Conservation (phyloP, 164 flowering plant genomes). For the Amborella trichopoda region DNA sequence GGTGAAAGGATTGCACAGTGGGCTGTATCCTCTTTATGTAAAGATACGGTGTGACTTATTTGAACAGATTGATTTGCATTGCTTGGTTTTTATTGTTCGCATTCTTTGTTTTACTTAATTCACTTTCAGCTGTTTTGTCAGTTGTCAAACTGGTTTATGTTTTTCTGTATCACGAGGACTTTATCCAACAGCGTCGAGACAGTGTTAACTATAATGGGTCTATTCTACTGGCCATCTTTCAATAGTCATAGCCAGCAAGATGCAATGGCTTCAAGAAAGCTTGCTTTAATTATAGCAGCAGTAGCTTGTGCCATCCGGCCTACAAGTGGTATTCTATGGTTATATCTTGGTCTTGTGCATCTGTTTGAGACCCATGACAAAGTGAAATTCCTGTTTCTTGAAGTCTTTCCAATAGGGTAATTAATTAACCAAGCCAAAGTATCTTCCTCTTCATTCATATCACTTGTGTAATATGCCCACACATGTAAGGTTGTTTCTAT, state of each 20-base stretch:
- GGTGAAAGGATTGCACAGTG: slow-evolving; percentile 54
- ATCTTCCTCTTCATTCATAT: too few species aligned
- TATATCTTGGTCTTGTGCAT: slow-evolving; percentile 77
- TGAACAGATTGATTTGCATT: neutral
- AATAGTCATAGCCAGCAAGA: slow-evolving; percentile 22
- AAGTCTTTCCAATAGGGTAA: slow-evolving; percentile 75
- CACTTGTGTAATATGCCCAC: too few species aligned
- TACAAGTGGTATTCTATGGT: slow-evolving; percentile 87
- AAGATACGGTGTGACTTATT: neutral
- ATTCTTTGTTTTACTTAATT: slow-evolving; percentile 10
- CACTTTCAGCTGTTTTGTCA: slow-evolving; percentile 61
- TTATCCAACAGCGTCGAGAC: slow-evolving; percentile 84
- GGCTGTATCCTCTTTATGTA: slow-evolving; percentile 70
- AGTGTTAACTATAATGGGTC: slow-evolving; percentile 60
- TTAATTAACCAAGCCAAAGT: too few species aligned
- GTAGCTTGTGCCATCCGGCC: slow-evolving; percentile 89
- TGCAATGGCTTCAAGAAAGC: slow-evolving; percentile 39
- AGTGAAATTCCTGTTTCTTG: slow-evolving; percentile 44
- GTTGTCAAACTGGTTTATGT: slow-evolving; percentile 82
- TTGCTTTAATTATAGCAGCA: slow-evolving; percentile 69
- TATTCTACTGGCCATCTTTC: slow-evolving; percentile 81
- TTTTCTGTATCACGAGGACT: slow-evolving; percentile 82
- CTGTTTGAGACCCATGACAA: slow-evolving; percentile 32
- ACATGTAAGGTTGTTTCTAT: too few species aligned
- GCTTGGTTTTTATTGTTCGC: neutral